Evolutionary conservation across 2,329 filamentous ascomycete species (phyloP), one percentile per base, ranked within the genome.

Genomic region (Dactylellina parvicollis): DNA sequence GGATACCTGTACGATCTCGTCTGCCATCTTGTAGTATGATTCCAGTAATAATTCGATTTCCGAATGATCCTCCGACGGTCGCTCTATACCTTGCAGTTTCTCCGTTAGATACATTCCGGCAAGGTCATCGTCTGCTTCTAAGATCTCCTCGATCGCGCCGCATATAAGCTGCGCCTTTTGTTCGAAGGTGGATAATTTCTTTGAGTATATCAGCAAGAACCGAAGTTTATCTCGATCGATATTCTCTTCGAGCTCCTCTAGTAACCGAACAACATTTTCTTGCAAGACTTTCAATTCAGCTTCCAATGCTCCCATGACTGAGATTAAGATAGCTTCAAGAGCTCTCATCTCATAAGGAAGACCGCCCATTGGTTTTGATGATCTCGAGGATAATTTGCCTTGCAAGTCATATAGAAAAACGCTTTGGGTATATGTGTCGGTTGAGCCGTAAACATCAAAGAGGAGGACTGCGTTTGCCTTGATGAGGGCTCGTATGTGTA

Each of bases 331-430:
- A 0, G 95, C 92, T 85, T 99, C 95, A 16, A 99, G 86, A 3
- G 95, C 95, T 26, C 95, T 90, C 81, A 98, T 96, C 80, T 99
- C 95, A 81, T 99, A 99, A 0, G 95, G 92, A 3, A 99, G 85
- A 1, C 87, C 86, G 34, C 85, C 86, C 14, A 87, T 85, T 34
- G 83, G 82, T n/a, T 83, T 81, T 0, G 85, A 83, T 1, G 83
- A 79, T 70, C 88, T 85, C 3, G 69, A 73, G 9, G 69, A 73
- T 46, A 99, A 84, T 80, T 96, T 96, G 10, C 92, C 92, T 80
- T 98, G 92, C 18, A 99, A 83, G 79, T 98, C 95, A 81, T 98
- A 97, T 88, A 99, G 96, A 82, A 99, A 99, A 12, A 95, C 88
- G 2, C 92, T 96, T 80, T 98, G 95, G 30, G 94, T 92, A 79